phyloP scores from a whole-genome alignment of 2,329 filamentous ascomycete species.

The Pseudogymnoascus sp. region DNA sequence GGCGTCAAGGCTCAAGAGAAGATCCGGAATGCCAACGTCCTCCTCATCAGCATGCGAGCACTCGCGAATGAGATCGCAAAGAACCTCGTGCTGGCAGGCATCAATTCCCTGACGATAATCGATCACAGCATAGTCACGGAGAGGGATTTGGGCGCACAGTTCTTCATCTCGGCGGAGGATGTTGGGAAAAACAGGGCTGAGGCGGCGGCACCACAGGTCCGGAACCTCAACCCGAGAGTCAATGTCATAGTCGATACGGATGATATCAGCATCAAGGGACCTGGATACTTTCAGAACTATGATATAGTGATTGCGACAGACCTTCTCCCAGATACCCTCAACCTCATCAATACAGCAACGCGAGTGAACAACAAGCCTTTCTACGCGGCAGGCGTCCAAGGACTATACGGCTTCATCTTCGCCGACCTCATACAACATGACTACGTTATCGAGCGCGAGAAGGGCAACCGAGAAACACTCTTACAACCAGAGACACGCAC shows the following conservation, averaged over 20 bases:
- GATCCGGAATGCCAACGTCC: constrained; percentile 81
- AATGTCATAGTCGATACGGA: constrained; percentile 62
- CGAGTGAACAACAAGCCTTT: constrained; percentile 73
- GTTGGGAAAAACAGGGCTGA: constrained; percentile 79
- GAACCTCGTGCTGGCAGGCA: constrained; percentile 89
- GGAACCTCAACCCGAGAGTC: constrained; percentile 85
- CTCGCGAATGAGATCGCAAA: constrained; percentile 94
- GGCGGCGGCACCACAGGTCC: constrained; percentile 69
- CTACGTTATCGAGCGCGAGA: constrained; percentile 79
- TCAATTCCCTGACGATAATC: constrained; percentile 81
- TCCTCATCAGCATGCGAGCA: constrained; percentile 80
- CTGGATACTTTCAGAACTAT: constrained; percentile 70
- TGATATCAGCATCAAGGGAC: constrained; percentile 59
- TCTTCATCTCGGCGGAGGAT: constrained; percentile 65
- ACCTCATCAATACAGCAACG: constrained; percentile 78
- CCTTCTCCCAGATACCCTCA: constrained; percentile 65
- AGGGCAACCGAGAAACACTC: constrained; percentile 63
- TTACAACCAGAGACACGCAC: constrained; percentile 66
- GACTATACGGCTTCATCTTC: constrained; percentile 92
- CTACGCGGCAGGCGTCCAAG: constrained; percentile 81
- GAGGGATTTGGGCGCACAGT: constrained; percentile 73
- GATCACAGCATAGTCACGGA: constrained; percentile 71
- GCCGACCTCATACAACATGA: constrained; percentile 86
- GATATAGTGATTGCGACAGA: constrained; percentile 88
- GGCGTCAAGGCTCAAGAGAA: constrained; percentile 91